Conservation (phyloP, 768 basidiomycete genomes). For the Daedaleopsis nitida region DNA sequence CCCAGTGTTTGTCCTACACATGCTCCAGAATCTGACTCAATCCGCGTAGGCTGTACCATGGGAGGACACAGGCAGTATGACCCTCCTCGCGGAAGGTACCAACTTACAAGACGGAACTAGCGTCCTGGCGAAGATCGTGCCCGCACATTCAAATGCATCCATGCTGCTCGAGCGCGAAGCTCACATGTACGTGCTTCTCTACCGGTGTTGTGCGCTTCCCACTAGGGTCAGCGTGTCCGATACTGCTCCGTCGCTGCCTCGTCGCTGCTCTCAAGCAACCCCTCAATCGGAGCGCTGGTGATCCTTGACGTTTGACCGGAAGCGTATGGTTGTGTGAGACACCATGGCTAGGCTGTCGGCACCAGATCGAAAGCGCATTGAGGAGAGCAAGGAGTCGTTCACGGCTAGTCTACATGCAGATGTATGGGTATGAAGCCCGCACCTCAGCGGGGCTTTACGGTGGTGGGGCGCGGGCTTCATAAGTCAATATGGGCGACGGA, state of each 20-base stretch:
- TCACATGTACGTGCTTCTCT: slow-evolving; percentile 54
- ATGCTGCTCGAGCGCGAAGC: slow-evolving; percentile 74
- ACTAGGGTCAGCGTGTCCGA: neutral
- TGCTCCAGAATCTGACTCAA: neutral
- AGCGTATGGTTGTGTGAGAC: too few species aligned
- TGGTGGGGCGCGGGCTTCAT: too few species aligned
- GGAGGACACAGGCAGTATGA: slow-evolving; percentile 76
- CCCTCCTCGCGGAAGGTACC: slow-evolving; percentile 65
- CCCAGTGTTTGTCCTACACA: neutral
- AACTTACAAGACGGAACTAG: slow-evolving; percentile 70
- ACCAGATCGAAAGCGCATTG: too few species aligned
- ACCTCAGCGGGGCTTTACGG: too few species aligned
- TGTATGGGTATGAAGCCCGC: too few species aligned
- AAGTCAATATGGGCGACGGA: too few species aligned
- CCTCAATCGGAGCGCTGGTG: too few species aligned
- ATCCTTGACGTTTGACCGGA: too few species aligned
- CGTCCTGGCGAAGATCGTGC: slow-evolving; percentile 73
- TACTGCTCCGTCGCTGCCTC: neutral
- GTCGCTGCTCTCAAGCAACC: too few species aligned
- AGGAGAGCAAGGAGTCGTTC: too few species aligned
- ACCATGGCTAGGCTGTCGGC: too few species aligned
- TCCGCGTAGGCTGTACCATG: slow-evolving; percentile 55
- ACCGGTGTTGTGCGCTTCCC: neutral
- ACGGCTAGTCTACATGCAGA: too few species aligned
- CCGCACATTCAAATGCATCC: slow-evolving; percentile 70